Base-by-base conservation (phyloP, 208 protist species). In the Leptomonas seymouri region DNA sequence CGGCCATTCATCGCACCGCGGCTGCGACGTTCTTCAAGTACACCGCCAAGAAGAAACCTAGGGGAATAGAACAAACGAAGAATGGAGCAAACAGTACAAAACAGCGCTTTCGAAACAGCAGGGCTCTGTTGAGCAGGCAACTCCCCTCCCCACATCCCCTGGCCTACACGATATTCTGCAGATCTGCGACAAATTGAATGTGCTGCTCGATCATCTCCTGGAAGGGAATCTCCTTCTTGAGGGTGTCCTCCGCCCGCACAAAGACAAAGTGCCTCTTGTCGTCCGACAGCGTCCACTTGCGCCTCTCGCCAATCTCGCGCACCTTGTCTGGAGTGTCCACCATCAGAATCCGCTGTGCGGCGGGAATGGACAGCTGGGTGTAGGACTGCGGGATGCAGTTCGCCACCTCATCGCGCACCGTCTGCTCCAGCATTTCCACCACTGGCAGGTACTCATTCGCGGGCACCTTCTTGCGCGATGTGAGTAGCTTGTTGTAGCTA, bases 401-500 rank as follows among this genome's bases (percentile, higher is more conserved):
- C 2, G 91, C 93, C 62, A 98, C 93, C 64, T 97, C 93, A 42
- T 89, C 80, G 16, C 95, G 86, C 59, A 97, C 94, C 18, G 93
- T 97, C 42, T 78, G 76, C 64, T 96, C 85, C 12, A 98, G 78
- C 80, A 97, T 87, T 60, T 95, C 85, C 63, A 97, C 92, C 41
- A 98, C 78, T 28, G 91, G 83, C 28, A 94, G 61, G 75, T 96
- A 98, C 75, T 97, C 91, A 42, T 89, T 95, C 31, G 85, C 93
- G 31, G 95, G 95, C 34, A 88, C 95, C 58, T 96, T 87, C 49
- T 84, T 81, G 41, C 90, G 84, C 2, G 90, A 86, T 46, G 81
- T 91, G 51, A 97, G 87, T 20, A 98, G 78, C 64, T 97, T 97
- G 76, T 96, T 91, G 81, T 98, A 98, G 67, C 89, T 97, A 3